Conservation (phyloP, 805 yeast species). For the Pichia rugopelliculosa region DNA sequence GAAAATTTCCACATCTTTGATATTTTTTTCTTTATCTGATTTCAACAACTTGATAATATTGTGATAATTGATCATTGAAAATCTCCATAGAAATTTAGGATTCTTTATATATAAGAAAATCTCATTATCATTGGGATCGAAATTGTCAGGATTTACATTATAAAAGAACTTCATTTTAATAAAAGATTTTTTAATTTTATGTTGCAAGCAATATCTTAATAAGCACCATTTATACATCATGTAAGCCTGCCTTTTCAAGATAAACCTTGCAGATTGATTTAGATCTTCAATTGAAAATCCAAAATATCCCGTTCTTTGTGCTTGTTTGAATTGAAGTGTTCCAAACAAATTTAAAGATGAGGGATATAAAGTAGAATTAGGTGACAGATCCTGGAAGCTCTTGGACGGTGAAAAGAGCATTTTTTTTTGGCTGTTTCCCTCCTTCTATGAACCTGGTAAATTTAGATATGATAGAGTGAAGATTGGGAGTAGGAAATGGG, state of each 20-base stretch:
- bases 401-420: background rate
- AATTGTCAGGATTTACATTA: background rate
- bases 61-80: background rate
- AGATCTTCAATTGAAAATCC: background rate
- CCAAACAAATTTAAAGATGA: background rate
- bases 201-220: background rate
- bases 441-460: no score
- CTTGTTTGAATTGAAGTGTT: background rate
- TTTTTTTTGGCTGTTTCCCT: no score
- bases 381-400: no score
- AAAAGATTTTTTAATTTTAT: background rate
- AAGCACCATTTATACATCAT: background rate
- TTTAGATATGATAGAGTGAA: no score
- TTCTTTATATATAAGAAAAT: background rate
- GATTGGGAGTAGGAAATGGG: no score
- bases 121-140: background rate
- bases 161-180: background rate
- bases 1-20: background rate
- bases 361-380: background rate
- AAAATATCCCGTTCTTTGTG: background rate
- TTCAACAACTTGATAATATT: background rate
- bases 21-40: background rate
- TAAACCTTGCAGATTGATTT: background rate
- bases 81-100: conserved; percentile 2
- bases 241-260: background rate